phyloP scores from a whole-genome alignment of 2,329 filamentous ascomycete species.

The Cordyceps tenuipes region DNA sequence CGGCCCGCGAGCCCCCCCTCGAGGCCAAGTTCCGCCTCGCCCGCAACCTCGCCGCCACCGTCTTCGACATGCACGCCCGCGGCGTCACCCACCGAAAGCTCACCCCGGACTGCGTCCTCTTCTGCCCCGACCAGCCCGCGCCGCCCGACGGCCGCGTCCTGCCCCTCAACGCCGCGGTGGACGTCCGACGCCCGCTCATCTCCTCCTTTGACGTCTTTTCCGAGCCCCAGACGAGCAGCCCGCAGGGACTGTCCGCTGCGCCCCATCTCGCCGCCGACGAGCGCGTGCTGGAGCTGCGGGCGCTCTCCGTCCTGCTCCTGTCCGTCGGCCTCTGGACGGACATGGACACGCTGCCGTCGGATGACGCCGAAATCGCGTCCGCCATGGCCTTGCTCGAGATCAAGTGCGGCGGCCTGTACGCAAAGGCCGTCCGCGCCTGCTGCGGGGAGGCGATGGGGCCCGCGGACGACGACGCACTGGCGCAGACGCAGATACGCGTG shows the following conservation, averaged over 20 bases:
- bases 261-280: slow-evolving; percentile 42
- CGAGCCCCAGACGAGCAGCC: slow-evolving; percentile 19
- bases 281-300: slow-evolving; percentile 60
- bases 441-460: slow-evolving; percentile 65
- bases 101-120: slow-evolving; percentile 57
- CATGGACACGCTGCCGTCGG: slow-evolving; percentile 44
- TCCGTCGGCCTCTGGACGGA: slow-evolving; percentile 71
- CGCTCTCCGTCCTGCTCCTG: slow-evolving; percentile 62
- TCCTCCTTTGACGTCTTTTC: slow-evolving; percentile 67
- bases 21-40: slow-evolving; percentile 72
- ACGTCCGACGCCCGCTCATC: slow-evolving; percentile 60
- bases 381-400: slow-evolving; percentile 55
- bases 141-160: slow-evolving; percentile 32
- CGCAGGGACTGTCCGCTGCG: slow-evolving; percentile 28
- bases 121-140: slow-evolving; percentile 39
- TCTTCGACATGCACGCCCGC: slow-evolving; percentile 64
- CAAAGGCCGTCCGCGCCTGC: slow-evolving; percentile 64
- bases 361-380: slow-evolving; percentile 39
- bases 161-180: slow-evolving; percentile 38
- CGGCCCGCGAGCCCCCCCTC: slow-evolving; percentile 54
- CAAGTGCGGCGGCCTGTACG: slow-evolving; percentile 66
- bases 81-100: slow-evolving; percentile 65
- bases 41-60: slow-evolving; percentile 61
- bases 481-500: slow-evolving; percentile 43
- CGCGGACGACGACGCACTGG: slow-evolving; percentile 41